A percentile compares a stretch with the other conserved stretches of the same genome.
These are phyloP conservation scores for Stenogyne calaminthoides DNA, from an alignment of 305 asterid species.

Conservation along the genomic window DNA sequence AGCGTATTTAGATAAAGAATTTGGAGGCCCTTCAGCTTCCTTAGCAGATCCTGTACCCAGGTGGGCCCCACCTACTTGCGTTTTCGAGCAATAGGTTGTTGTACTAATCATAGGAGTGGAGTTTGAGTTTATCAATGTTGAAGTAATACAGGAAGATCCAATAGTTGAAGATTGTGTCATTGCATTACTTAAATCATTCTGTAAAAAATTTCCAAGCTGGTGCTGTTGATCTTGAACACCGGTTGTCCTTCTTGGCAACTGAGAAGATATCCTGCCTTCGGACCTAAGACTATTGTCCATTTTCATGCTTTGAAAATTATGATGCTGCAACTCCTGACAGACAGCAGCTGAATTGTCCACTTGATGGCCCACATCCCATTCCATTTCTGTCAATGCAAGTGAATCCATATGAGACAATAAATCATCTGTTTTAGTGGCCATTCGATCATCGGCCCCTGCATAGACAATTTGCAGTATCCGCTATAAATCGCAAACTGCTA, in stretches of 20 bases:
- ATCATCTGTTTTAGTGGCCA: slow-evolving; percentile 54
- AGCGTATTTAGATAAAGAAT: slow-evolving; percentile 43
- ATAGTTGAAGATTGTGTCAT: slow-evolving; percentile 74
- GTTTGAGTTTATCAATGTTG: slow-evolving; percentile 66
- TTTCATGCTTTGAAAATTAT: slow-evolving; percentile 50
- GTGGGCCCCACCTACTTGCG: slow-evolving; percentile 39
- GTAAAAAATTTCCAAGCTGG: slow-evolving; percentile 64
- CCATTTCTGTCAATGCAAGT: slow-evolving; percentile 86
- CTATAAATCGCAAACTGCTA: slow-evolving; percentile 40
- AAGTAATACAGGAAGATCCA: slow-evolving; percentile 76
- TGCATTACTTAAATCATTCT: slow-evolving; percentile 63
- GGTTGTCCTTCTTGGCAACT: slow-evolving; percentile 38
- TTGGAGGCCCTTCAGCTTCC: no score
- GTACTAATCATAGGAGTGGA: slow-evolving; percentile 81
- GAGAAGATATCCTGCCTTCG: slow-evolving; percentile 47
- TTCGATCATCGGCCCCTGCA: slow-evolving; percentile 60
- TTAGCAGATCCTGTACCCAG: slow-evolving; percentile 40
- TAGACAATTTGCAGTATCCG: slow-evolving; percentile 42
- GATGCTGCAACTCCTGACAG: slow-evolving; percentile 55
- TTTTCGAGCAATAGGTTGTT: slow-evolving; percentile 64
- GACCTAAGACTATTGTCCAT: slow-evolving; percentile 49
- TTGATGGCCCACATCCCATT: slow-evolving; percentile 60
- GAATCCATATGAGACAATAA: slow-evolving; percentile 74
- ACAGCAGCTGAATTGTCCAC: slow-evolving; percentile 52
- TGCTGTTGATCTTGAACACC: slow-evolving; percentile 60